Base-by-base conservation (phyloP, 2,329 filamentous ascomycete genomes). In the Trichoderma semiorbis region DNA sequence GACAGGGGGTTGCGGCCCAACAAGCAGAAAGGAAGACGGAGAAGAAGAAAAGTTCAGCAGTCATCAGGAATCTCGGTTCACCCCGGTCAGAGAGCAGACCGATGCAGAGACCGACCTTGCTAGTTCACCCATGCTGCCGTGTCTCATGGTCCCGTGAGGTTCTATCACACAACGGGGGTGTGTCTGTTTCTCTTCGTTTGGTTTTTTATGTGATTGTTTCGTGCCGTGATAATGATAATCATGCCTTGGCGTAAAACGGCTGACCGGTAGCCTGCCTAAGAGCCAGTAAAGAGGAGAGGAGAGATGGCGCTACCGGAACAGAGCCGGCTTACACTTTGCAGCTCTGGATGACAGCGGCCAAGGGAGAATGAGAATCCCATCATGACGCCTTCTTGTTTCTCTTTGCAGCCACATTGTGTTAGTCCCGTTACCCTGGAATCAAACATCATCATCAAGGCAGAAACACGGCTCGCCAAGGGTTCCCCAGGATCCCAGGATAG, bases 131-230 rank as follows among this genome's bases (percentile, higher is more conserved):
- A 61, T 69, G 66, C 66, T 61, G 66, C 66, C 43, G 66, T 69
- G 66, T 69, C 66, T 62, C 57, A 26, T 50, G 66, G 57, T 69
- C 66, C 66, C 66, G 66, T 69, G 66, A 69, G 66, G 57, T 53
- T 50, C 57, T 39, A 43, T 62, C 66, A 24, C 57, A 53, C 50
- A 58, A 58, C 50, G 21, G 66, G 57, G 57, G 66, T 30, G 66
- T 16, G 66, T 32, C 14, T 36, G 36, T 58, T 68, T 47, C n/a
- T 60, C 28, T 47, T 43, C 8, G 43, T 61, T 50, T 50, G 7
- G 12, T 50, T 28, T 12, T 24, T 21, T 14, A 5, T 24, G 47
- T 53, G n/a, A 14, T 68, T 39, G n/a, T 57, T 39, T 55, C 18
- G 7, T 67, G 30, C 32, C 28, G 18, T 69, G 58, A 57, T 28